Evolutionary conservation across 2,329 filamentous ascomycete species (phyloP).

Genomic region (Trichoderma oligosporum): DNA sequence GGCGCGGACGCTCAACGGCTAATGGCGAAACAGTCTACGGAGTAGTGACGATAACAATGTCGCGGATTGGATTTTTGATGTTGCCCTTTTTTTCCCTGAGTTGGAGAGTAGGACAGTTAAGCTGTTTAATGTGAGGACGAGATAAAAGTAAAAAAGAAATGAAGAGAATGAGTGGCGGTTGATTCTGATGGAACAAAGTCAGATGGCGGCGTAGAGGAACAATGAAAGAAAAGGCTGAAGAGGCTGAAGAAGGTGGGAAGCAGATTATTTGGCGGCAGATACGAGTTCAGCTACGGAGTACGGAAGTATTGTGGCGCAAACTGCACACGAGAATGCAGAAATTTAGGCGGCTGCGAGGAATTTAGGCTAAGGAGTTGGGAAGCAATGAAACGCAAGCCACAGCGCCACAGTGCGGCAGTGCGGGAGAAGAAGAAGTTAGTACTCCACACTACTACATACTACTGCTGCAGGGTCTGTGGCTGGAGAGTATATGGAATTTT

Average conservation of each 20-base stretch:
- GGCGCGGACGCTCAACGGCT: neutral
- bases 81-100: neutral
- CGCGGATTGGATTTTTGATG: neutral
- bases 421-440: neutral
- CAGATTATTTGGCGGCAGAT: neutral
- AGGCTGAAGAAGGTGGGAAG: conserved; percentile 1
- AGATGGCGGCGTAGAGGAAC: neutral
- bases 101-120: neutral
- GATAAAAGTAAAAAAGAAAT: neutral
- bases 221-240: conserved; percentile 3
- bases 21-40: neutral
- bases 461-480: conserved; percentile 5
- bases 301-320: neutral
- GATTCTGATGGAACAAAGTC: neutral
- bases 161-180: conserved; percentile 1
- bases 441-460: too few species aligned
- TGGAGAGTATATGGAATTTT: neutral
- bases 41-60: neutral
- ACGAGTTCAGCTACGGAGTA: neutral
- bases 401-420: neutral
- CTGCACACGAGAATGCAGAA: too few species aligned
- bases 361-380: neutral
- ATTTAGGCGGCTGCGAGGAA: neutral
- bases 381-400: neutral
- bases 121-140: neutral